Base-by-base conservation (phyloP, 768 basidiomycete genomes). In the Pilatotrama ljubarskyi region DNA sequence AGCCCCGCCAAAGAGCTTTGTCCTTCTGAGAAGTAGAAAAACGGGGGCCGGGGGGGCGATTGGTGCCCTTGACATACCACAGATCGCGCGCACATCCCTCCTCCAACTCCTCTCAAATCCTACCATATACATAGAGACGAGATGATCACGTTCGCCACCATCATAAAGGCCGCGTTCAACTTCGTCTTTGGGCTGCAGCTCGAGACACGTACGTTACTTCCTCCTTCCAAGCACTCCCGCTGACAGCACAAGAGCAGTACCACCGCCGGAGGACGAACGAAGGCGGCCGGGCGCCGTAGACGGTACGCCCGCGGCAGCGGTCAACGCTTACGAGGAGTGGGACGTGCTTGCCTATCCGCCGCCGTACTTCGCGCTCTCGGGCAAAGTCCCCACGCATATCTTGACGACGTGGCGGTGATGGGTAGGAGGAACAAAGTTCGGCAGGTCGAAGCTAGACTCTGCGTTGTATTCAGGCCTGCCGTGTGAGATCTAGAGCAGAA, bases 161-260 rank as follows among this genome's bases (percentile, higher is more conserved):
- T 56, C 8, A 48, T 56, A 37, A 56, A 48, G 22, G 55, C 55
- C 35, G 55, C 55, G 4, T 56, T 56, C 46, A 25, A 47, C 55
- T 56, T 48, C n/a, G 46, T 56, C 9, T 56, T 56, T 24, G 55
- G 55, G 24, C 36, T 56, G 9, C 46, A 56, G 36, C 46, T 56
- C 36, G 55, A 56, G 9, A 48, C 22, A 3, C 46, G 55, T 56
- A 15, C 38, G 55, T 56, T 29, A 17, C 47, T 11, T 2, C 3
- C 46, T 18, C 36, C 24, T 0, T 2, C 0, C 13, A 26, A 2
- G 37, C 3, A 13, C 9, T 5, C 15, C 17, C 6, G 17, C 44
- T 48, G 9, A 47, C n/a, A 24, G 1, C 1, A 2, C 11, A 48
- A 38, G 55, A 3, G 11, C 55, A 56, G 55, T 48, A 3, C 55